Percentiles rank a stretch among this genome's conserved stretches.
Evolutionary conservation across 129 eudicot species (phyloP).

Genomic region (Lonicera japonica): DNA sequence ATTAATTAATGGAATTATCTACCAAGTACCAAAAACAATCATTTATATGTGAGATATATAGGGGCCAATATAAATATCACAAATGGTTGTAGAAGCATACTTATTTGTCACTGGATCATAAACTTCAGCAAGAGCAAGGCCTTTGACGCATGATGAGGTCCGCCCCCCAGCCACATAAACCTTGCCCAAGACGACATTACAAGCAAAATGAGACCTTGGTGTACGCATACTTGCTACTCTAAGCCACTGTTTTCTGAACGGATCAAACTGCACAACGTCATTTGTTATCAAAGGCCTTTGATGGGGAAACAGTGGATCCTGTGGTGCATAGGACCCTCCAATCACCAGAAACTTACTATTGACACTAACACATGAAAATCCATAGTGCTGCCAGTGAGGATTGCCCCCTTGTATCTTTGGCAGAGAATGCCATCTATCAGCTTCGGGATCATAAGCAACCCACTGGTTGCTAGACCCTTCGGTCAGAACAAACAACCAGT

Average conservation of each 20-base stretch:
- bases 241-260: constrained; percentile 12
- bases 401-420: constrained; percentile 2
- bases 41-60: too few relatives aligned
- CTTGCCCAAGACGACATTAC: constrained; percentile 12
- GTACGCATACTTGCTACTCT: constrained; percentile 20
- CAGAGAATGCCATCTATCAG: constrained; percentile 18
- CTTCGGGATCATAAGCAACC: constrained; percentile 22
- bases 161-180: constrained; percentile 23
- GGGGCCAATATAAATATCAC: too few relatives aligned
- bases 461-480: constrained; percentile 16
- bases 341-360: constrained; percentile 12
- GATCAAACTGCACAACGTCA: constrained; percentile 22
- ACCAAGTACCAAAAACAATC: not conserved
- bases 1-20: not conserved
- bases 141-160: constrained; percentile 3
- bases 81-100: too few relatives aligned
- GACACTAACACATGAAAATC: constrained; percentile 20
- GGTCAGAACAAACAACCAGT: constrained; percentile 17
- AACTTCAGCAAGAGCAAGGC: constrained; percentile 19
- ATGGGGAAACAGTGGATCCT: constrained; percentile 4
- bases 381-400: constrained; percentile 12
- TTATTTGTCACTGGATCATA: constrained; percentile 15
- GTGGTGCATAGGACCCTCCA: constrained; percentile 16
- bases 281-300: constrained; percentile 6
- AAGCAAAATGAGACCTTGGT: constrained; percentile 15